Evolutionary conservation across 805 yeast genomes (phyloP).

Genomic region (Nakazawaea pomicola): DNA sequence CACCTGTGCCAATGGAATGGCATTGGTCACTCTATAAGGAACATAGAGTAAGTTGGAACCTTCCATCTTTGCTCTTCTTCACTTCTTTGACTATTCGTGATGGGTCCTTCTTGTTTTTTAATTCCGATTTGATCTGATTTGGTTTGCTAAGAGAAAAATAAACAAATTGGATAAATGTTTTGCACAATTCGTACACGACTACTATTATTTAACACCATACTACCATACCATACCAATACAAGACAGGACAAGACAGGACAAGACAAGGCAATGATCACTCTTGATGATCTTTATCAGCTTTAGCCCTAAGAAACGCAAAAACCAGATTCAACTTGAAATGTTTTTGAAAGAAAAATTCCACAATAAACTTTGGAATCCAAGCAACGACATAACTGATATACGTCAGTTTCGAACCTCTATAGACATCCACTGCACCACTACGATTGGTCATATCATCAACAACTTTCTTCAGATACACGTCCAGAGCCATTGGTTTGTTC

Average conservation of each 20-base stretch:
- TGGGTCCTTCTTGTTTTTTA: no score
- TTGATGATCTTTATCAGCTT: slow-evolving; percentile 8
- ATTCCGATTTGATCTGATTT: not conserved
- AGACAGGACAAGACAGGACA: no score
- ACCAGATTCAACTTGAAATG: slow-evolving; percentile 33
- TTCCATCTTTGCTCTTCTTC: slow-evolving; percentile 10
- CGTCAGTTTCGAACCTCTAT: slow-evolving; percentile 43
- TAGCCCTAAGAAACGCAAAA: slow-evolving; percentile 23
- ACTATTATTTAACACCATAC: not conserved
- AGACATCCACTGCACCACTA: slow-evolving; percentile 42
- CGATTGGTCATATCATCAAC: slow-evolving; percentile 42
- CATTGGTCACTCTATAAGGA: slow-evolving; percentile 13
- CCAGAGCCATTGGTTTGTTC: slow-evolving; percentile 56
- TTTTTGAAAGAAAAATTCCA: slow-evolving; percentile 21
- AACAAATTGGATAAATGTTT: not conserved
- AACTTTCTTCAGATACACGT: slow-evolving; percentile 50
- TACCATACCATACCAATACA: no score
- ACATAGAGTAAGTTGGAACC: slow-evolving; percentile 10
- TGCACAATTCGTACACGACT: not conserved
- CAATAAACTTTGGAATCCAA: slow-evolving; percentile 22
- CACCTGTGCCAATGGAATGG: slow-evolving; percentile 4
- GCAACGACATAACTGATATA: slow-evolving; percentile 18
- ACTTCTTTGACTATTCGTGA: no score
- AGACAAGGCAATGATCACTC: not conserved
- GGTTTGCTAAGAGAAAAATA: not conserved